Percentiles rank a stretch among this genome's conserved stretches.
These are phyloP conservation scores for Bipolaris victoriae DNA, from an alignment of 2,329 filamentous ascomycete genomes.

Conservation along the genomic window DNA sequence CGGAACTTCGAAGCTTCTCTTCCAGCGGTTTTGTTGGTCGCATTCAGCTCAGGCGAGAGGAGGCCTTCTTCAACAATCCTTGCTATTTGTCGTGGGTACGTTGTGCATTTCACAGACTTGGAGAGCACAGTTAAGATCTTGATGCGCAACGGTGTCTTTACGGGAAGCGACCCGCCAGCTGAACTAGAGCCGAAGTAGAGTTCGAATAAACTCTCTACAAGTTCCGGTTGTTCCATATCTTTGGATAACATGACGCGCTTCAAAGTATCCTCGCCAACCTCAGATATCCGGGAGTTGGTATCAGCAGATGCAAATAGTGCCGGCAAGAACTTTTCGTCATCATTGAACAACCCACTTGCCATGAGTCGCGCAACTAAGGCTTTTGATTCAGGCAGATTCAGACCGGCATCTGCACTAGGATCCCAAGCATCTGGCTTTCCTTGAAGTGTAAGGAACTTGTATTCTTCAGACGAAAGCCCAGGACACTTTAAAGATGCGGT, in stretches of 20 bases:
- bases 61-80: constrained; percentile 72
- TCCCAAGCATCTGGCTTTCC: constrained; percentile 74
- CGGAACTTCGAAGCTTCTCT: constrained; percentile 81
- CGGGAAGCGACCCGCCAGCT: constrained; percentile 51
- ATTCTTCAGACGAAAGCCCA: constrained; percentile 69
- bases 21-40: constrained; percentile 56
- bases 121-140: constrained; percentile 77
- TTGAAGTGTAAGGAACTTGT: constrained; percentile 70
- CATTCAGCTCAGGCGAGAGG: constrained; percentile 50
- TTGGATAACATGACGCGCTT: constrained; percentile 74
- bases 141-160: constrained; percentile 74
- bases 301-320: constrained; percentile 84
- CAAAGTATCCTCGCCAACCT: constrained; percentile 86
- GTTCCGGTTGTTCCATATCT: constrained; percentile 70
- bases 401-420: constrained; percentile 62
- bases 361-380: constrained; percentile 73
- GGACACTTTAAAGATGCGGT: constrained; percentile 55
- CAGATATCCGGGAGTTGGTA: constrained; percentile 77
- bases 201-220: constrained; percentile 71
- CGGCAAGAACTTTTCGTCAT: constrained; percentile 82
- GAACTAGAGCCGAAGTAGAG: constrained; percentile 67
- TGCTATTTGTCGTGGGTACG: constrained; percentile 70
- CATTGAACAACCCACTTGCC: constrained; percentile 82
- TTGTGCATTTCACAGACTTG: constrained; percentile 76
- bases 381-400: constrained; percentile 74